Evolutionary conservation across 257 asterid species (phyloP).

Genomic region (Pogostemon cablin): DNA sequence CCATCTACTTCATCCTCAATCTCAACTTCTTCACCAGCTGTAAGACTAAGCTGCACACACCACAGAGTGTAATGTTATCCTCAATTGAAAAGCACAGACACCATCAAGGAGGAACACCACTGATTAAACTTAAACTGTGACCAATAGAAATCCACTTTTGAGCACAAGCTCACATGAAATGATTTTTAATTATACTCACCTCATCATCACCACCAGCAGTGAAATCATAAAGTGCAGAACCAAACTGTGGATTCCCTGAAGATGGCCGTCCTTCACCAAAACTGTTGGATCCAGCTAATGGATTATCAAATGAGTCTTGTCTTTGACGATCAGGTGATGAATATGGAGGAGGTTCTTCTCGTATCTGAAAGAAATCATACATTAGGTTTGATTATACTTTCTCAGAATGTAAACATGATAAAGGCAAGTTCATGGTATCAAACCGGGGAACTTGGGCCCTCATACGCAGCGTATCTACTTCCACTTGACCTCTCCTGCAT

Average conservation of each 20-base stretch:
- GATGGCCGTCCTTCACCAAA: conserved; percentile 74
- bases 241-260: conserved; percentile 72
- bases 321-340: conserved; percentile 86
- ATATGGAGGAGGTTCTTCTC: conserved; percentile 99
- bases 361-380: conserved; percentile 55
- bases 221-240: conserved; percentile 95
- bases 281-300: conserved; percentile 77
- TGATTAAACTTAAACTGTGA: no score
- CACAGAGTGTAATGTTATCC: conserved; percentile 34
- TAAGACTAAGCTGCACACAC: conserved; percentile 76
- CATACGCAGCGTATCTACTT: conserved; percentile 63
- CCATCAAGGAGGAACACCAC: conserved; percentile 24
- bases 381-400: conserved; percentile 29
- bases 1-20: conserved; percentile 99
- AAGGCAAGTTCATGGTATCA: conserved; percentile 36
- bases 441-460: conserved; percentile 78
- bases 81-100: conserved; percentile 26
- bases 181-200: conserved; percentile 45
- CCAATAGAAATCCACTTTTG: conserved; percentile 17
- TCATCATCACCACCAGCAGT: conserved; percentile 99
- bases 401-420: conserved; percentile 16
- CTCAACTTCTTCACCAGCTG: conserved; percentile 92
- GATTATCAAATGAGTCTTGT: conserved; percentile 86
- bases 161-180: conserved; percentile 16
- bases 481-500: conserved; percentile 78